phyloP scores from a whole-genome alignment of 305 asterid species.

The Rubia occidens region DNA sequence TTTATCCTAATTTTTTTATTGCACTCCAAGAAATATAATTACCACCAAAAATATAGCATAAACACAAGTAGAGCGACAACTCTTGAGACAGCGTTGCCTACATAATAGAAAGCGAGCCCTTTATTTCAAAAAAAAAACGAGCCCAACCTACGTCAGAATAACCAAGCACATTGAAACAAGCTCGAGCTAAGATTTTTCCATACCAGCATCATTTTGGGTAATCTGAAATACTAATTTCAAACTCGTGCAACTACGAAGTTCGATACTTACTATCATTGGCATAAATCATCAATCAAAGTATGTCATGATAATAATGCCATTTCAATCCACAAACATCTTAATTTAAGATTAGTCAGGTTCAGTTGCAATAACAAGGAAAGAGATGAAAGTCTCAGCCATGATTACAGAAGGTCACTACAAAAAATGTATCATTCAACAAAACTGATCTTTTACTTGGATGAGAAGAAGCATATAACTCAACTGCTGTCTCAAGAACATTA shows the following conservation, averaged over 20 bases:
- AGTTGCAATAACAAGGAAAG: neutral
- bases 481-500: neutral
- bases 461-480: slow-evolving; percentile 4
- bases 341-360: neutral
- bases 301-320: neutral
- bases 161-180: no score
- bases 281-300: neutral
- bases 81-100: no score
- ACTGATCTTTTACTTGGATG: neutral
- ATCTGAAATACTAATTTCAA: no score
- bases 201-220: no score
- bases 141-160: no score
- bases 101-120: no score
- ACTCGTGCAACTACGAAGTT: neutral
- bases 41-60: no score
- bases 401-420: neutral
- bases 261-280: neutral
- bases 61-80: no score
- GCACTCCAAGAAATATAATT: no score
- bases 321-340: neutral
- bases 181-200: no score
- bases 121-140: no score
- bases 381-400: neutral
- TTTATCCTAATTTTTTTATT: no score
- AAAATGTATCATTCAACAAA: neutral